A percentile compares a stretch with the other conserved stretches of the same genome.
Evolutionary conservation across 1,284 basidiomycete genomes (phyloP).

Genomic region (Hypsizygus ulmarius): DNA sequence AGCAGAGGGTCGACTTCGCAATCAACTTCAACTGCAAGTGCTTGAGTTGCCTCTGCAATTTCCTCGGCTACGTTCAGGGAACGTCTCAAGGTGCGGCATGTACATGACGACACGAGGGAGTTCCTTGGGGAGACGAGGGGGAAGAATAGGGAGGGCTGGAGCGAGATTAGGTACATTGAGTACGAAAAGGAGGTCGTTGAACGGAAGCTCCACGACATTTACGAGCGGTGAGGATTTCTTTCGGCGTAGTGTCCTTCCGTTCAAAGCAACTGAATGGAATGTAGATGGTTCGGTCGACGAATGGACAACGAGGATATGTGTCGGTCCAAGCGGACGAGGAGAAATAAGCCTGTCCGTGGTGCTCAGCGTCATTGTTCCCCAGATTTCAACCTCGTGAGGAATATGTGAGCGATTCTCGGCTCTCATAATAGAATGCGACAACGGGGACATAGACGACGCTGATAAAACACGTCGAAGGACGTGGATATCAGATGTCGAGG

Average conservation of each 20-base stretch:
- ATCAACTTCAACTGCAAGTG: constrained; percentile 3
- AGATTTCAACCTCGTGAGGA: constrained; percentile 19
- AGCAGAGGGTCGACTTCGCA: constrained; percentile 22
- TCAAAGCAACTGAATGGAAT: constrained; percentile 5
- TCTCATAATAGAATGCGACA: not conserved
- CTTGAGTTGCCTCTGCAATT: constrained; percentile 23
- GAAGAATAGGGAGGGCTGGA: constrained; percentile 21
- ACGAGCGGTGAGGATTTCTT: constrained; percentile 11
- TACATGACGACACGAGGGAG: constrained; percentile 33
- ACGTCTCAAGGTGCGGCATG: constrained; percentile 34
- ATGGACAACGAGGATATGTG: constrained; percentile 36
- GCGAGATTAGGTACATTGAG: constrained; percentile 35
- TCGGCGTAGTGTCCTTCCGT: not conserved
- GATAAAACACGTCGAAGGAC: constrained; percentile 24
- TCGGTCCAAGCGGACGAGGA: constrained; percentile 36
- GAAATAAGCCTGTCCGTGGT: constrained; percentile 30
- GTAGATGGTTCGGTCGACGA: constrained; percentile 11
- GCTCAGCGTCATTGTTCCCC: constrained; percentile 23
- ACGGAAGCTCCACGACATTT: constrained; percentile 30
- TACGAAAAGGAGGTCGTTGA: constrained; percentile 38
- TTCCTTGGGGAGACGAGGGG: constrained; percentile 30
- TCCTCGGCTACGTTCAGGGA: constrained; percentile 31
- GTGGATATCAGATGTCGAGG: constrained; percentile 10
- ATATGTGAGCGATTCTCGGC: too few relatives aligned
- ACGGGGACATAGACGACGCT: constrained; percentile 19